These are phyloP conservation scores for Aspergillus indologenus DNA, from an alignment of 495 filamentous ascomycete species.

Conservation along the genomic window DNA sequence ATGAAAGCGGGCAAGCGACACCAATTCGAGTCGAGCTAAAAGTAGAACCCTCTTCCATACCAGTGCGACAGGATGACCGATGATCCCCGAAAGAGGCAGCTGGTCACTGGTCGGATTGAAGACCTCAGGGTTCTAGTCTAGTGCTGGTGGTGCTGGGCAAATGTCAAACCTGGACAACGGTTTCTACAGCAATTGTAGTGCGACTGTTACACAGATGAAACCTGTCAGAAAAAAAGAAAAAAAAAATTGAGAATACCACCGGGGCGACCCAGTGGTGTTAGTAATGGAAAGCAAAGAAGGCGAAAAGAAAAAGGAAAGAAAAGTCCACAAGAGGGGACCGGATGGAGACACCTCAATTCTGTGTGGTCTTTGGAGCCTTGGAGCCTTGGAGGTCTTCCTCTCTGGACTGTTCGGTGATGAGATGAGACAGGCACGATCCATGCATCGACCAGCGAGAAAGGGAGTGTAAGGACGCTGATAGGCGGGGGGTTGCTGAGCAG, in stretches of 20 bases:
- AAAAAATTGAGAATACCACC: slow-evolving; percentile 10
- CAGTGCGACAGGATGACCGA: neutral
- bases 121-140: too few species aligned
- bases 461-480: slow-evolving; percentile 30
- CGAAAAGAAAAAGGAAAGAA: neutral
- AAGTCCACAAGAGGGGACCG: slow-evolving; percentile 4
- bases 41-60: neutral
- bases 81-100: neutral
- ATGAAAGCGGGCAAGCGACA: too few species aligned
- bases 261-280: slow-evolving; percentile 4
- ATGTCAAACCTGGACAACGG: slow-evolving; percentile 4
- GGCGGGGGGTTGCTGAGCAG: slow-evolving; percentile 37
- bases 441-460: slow-evolving; percentile 31
- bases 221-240: slow-evolving; percentile 17
- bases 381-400: slow-evolving; percentile 16
- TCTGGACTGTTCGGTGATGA: slow-evolving; percentile 3
- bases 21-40: neutral
- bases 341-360: too few species aligned
- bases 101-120: neutral
- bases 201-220: slow-evolving; percentile 15
- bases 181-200: slow-evolving; percentile 5
- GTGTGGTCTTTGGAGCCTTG: too few species aligned
- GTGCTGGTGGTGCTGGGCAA: neutral
- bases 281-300: slow-evolving; percentile 8
- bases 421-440: slow-evolving; percentile 30